Evolutionary conservation across 73 alveolate species (phyloP), one percentile per base, ranked within the genome.

Genomic region (Paramecium pentaurelia): DNA sequence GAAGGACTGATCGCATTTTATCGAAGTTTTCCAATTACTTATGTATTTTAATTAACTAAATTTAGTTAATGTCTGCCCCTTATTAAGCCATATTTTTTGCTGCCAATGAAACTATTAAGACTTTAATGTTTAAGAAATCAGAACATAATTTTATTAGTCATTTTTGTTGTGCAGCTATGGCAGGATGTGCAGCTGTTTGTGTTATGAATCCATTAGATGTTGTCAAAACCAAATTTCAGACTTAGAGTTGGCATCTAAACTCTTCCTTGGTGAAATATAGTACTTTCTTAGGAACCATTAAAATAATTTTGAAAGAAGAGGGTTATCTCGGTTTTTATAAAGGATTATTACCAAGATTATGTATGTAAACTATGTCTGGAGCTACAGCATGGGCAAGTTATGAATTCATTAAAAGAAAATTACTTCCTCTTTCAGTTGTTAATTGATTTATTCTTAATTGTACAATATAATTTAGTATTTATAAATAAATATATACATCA

Each of bases 171-270:
- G 99, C 99, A 3, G 98, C 97, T 38, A 10, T 94, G 18, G 97
- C 99, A 54, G 98, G 98, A 27, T 96, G 97, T 27, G 68, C 94
- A 10, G 98, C 99, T 16, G 98, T 96, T 11, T 73, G 94, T 18
- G 77, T 94, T 58, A 96, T 98, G 12, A 97, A 95, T 37, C 99
- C 99, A 25, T 80, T 97, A 22, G 99, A 97, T 92, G 98, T 96
- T 27, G 85, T 97, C 45, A 97, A 97, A 83, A 97, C 99, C 10
- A 58, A 97, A 45, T 96, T 97, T 77, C 94, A 97, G 77, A 95
- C 97, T 22, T 95, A 93, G 86, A 84, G 68, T 25, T 75, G 85
- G 27, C 85, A 80, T 60, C 38, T 71, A 9, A 92, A 92, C 54
- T 45, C 60, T 51, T 60, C 77, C 5, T 9, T 88, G 47, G 38